phyloP scores from a whole-genome alignment of 2,329 filamentous ascomycete genomes.

The Dendrostoma leiphaemia region DNA sequence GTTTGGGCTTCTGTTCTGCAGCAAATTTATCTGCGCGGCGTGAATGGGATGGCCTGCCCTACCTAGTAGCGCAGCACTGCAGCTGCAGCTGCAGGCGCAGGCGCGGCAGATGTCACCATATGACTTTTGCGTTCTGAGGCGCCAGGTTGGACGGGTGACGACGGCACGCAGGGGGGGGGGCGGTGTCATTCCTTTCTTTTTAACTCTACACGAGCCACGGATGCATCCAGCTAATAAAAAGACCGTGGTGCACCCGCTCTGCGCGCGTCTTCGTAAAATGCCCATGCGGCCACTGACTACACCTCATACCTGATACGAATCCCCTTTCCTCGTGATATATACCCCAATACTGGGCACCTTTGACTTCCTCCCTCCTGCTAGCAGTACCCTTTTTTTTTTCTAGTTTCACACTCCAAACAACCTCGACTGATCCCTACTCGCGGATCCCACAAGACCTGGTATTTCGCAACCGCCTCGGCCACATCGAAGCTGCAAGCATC shows the following conservation, averaged over 20 bases:
- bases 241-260: neutral
- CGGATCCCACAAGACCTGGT: neutral
- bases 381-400: conserved; percentile 9
- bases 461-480: too few relatives aligned
- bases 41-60: neutral
- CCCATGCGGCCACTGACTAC: too few relatives aligned
- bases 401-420: conserved; percentile 11
- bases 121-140: conserved; percentile 1
- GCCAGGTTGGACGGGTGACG: conserved; percentile 17
- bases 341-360: conserved; percentile 4
- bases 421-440: neutral
- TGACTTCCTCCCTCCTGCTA: conserved; percentile 11
- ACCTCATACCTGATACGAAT: too few relatives aligned
- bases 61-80: too few relatives aligned
- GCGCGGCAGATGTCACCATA: conserved; percentile 5
- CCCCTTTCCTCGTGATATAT: conserved; percentile 4
- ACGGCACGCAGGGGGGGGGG: conserved; percentile 8
- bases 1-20: neutral
- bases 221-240: neutral
- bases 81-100: too few relatives aligned
- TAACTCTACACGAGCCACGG: neutral
- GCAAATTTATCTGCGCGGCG: too few relatives aligned
- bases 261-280: too few relatives aligned
- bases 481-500: too few relatives aligned
- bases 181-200: conserved; percentile 18